Evolutionary conservation across 139 green algal species (phyloP).

Genomic region (Chlorella sp.): DNA sequence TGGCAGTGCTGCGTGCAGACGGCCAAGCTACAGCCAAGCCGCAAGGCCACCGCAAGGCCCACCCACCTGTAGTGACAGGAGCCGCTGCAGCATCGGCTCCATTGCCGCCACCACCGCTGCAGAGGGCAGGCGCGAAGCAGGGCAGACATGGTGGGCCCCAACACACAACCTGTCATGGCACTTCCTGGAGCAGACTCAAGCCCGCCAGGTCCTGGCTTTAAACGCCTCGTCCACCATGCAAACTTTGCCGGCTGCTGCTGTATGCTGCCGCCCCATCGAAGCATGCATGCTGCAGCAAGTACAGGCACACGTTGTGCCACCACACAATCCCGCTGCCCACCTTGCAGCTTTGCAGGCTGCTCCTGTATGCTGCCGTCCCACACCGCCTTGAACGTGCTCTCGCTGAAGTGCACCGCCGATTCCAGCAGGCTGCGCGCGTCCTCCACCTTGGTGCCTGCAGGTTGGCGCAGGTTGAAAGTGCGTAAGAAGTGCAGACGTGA

Average conservation of each 20-base stretch:
- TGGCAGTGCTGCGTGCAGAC: too few species aligned
- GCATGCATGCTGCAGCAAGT: too few species aligned
- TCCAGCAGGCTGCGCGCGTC: slow-evolving; percentile 49
- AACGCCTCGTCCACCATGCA: background rate
- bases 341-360: slow-evolving; percentile 24
- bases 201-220: background rate
- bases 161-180: too few species aligned
- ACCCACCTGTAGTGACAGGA: slow-evolving; percentile 27
- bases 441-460: slow-evolving; percentile 35
- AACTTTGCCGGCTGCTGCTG: slow-evolving; percentile 9
- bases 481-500: too few species aligned
- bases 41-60: too few species aligned
- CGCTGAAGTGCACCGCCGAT: slow-evolving; percentile 52
- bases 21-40: too few species aligned
- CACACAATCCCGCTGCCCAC: background rate
- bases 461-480: too few species aligned
- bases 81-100: slow-evolving; percentile 54
- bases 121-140: too few species aligned
- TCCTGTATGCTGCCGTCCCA: slow-evolving; percentile 31
- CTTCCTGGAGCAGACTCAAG: too few species aligned
- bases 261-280: slow-evolving; percentile 25
- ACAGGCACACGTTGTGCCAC: too few species aligned
- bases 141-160: too few species aligned
- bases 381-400: slow-evolving; percentile 46
- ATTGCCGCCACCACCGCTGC: slow-evolving; percentile 30